Evolutionary conservation across 192 early-diverging fungal genomes (phyloP).

Genomic region (Entophlyctis helioformis): DNA sequence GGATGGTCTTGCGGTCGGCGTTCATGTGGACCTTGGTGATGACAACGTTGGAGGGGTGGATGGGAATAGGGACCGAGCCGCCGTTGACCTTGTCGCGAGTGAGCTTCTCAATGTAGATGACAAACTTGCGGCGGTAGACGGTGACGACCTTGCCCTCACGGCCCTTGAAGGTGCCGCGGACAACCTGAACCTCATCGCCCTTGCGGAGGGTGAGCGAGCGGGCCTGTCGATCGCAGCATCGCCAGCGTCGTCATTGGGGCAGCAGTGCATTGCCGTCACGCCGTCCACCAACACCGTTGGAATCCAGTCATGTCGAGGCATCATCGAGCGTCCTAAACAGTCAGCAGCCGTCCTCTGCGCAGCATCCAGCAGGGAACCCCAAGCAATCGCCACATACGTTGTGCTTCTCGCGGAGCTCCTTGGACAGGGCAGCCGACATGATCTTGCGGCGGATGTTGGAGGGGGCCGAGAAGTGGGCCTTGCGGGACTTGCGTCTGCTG

Average conservation of each 20-base stretch:
- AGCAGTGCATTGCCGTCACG: too few relatives aligned
- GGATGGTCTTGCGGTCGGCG: conserved; percentile 86
- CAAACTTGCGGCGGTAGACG: conserved; percentile 99
- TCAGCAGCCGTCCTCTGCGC: too few relatives aligned
- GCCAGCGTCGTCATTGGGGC: too few relatives aligned
- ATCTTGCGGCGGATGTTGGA: conserved; percentile 89
- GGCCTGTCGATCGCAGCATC: conserved; percentile 43
- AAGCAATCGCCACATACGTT: conserved; percentile 48
- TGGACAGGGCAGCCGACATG: conserved; percentile 92
- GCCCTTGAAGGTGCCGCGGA: conserved; percentile 93
- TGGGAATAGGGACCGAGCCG: conserved; percentile 75
- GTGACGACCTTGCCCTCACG: conserved; percentile 91
- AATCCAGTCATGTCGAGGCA: too few relatives aligned
- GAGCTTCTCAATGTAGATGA: conserved; percentile 97
- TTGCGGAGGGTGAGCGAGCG: conserved; percentile 94
- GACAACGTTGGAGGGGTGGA: conserved; percentile 98
- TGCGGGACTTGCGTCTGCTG: conserved; percentile 75
- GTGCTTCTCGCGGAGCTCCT: conserved; percentile 98
- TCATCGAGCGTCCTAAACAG: too few relatives aligned
- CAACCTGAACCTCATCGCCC: conserved; percentile 95
- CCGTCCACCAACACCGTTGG: too few relatives aligned
- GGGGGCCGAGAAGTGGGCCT: conserved; percentile 98
- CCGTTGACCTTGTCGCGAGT: conserved; percentile 95
- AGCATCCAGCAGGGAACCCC: too few relatives aligned
- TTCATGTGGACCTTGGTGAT: conserved; percentile 92